Conservation (phyloP, 108 stramenopile species). For the Mayamaea pseudoterrestris region DNA sequence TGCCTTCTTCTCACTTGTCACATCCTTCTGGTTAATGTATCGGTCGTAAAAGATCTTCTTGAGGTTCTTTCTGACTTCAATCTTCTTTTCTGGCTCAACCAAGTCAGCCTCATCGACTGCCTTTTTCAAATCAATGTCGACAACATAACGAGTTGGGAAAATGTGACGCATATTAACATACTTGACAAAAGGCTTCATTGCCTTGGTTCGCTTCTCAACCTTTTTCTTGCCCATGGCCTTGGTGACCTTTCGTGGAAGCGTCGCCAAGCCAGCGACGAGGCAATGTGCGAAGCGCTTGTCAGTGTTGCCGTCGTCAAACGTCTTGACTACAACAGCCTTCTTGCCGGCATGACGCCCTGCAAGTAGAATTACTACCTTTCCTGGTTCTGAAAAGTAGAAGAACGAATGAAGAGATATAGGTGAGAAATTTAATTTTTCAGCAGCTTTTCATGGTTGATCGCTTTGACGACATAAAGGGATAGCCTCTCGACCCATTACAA, state of each 20-base stretch:
- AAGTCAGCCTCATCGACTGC: conserved; percentile 85
- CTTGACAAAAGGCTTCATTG: conserved; percentile 98
- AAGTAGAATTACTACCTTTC: conserved; percentile 99
- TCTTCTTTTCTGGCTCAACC: conserved; percentile 61
- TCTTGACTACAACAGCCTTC: conserved; percentile 99
- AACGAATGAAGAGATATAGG: conserved; percentile 6
- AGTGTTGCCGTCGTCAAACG: conserved; percentile 89
- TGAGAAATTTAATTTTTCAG: too few relatives aligned
- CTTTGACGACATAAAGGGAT: too few relatives aligned
- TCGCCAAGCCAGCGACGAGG: conserved; percentile 93
- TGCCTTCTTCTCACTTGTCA: conserved; percentile 94
- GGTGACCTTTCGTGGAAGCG: conserved; percentile 94
- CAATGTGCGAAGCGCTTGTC: conserved; percentile 96
- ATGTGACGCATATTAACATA: conserved; percentile 98
- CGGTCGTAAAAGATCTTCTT: conserved; percentile 94
- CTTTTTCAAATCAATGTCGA: conserved; percentile 95
- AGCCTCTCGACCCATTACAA: too few relatives aligned
- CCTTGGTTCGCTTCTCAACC: conserved; percentile 88
- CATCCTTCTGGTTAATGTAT: conserved; percentile 84
- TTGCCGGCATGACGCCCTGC: conserved; percentile 98
- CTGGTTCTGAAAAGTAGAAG: conserved; percentile 45
- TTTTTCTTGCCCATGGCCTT: conserved; percentile 92
- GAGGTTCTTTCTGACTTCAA: conserved; percentile 86
- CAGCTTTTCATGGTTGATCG: too few relatives aligned
- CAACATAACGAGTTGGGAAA: conserved; percentile 98